Base-by-base conservation (phyloP, 23 red algal genomes). In the Cyanidiococcus yangmingshanensis region DNA sequence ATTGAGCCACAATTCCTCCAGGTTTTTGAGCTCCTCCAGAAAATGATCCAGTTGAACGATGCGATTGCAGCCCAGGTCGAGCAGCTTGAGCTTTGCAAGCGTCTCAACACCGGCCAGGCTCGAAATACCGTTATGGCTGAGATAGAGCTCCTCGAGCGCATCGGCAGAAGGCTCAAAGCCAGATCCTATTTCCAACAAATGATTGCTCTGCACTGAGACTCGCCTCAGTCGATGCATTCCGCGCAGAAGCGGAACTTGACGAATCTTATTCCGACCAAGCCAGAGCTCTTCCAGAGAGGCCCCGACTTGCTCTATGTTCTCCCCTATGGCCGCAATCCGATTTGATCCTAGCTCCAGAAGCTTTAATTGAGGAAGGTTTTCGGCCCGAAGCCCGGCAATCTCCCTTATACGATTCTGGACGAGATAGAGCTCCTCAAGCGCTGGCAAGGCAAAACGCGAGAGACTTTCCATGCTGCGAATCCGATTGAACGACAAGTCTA, bases 191-290 rank as follows among this genome's bases (percentile, higher is more conserved):
- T 29, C 39, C 1, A 39, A 67, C 30, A 95, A 82, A 33, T 86
- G 91, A 67, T 95, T 95, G 75, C 82, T 86, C 67, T 95, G 91
- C 1, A 95, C 35, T 79, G 80, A 83, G 38, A 95, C 83, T 15
- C 77, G 50, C 45, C 74, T 71, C 68, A 98, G 79, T 27, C 87
- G 50, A 45, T 40, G 40, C 1, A 98, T 50, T 17, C 67, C 24
- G 38, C 80, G 31, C 33, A 98, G 75, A 54, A 67, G 74, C 75
- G 78, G 50, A 0, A 86, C 26, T n/a, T 58, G 76, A 12, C n/a
- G 29, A 39, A 98, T 98, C 75, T 98, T 98, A 82, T 98, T 98
- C 32, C 94, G 76, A 1, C 94, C 94, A 1, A 98, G 94, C 94
- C 94, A 98, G 18, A 98, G 75, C 40, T 71, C 32, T 29, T 71